Conservation (phyloP, 257 asterid genomes). For the Euphrasia confusa region DNA sequence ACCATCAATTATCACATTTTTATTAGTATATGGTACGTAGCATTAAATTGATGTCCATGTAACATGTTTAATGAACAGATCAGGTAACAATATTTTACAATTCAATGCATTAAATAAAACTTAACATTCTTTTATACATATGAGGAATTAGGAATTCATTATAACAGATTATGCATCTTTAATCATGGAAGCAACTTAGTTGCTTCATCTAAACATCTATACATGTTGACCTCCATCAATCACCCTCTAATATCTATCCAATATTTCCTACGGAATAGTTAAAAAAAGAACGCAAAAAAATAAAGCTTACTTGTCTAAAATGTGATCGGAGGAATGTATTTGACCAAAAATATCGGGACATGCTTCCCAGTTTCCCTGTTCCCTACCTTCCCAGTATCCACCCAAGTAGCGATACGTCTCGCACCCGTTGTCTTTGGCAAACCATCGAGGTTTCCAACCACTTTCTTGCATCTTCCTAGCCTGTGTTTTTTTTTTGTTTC, state of each 20-base stretch:
- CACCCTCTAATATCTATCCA: slow-evolving; percentile 21
- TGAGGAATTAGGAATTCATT: no score
- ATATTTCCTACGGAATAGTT: slow-evolving; percentile 17
- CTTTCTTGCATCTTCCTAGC: slow-evolving; percentile 93
- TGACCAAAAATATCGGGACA: slow-evolving; percentile 94
- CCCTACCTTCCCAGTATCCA: slow-evolving; percentile 97
- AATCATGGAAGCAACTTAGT: background rate
- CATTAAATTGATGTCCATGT: no score
- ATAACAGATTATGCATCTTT: background rate
- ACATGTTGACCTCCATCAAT: slow-evolving; percentile 22
- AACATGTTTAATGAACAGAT: no score
- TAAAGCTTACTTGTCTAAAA: slow-evolving; percentile 34
- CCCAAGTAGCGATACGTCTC: slow-evolving; percentile 58
- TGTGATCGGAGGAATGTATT: slow-evolving; percentile 46
- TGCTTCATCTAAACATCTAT: slow-evolving; percentile 27
- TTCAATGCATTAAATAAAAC: no score
- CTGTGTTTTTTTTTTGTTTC: slow-evolving; percentile 30
- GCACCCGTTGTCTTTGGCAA: slow-evolving; percentile 53
- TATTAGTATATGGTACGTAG: no score
- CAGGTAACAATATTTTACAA: no score
- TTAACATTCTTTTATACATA: no score
- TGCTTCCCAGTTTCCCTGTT: slow-evolving; percentile 66
- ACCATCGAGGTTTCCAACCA: slow-evolving; percentile 96
- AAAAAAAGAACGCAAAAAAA: background rate
- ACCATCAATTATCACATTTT: no score